Percentiles rank a stretch among this genome's conserved stretches.
Evolutionary conservation across 148 eudicot species (phyloP).

Genomic region (Amaranthus cruentus): DNA sequence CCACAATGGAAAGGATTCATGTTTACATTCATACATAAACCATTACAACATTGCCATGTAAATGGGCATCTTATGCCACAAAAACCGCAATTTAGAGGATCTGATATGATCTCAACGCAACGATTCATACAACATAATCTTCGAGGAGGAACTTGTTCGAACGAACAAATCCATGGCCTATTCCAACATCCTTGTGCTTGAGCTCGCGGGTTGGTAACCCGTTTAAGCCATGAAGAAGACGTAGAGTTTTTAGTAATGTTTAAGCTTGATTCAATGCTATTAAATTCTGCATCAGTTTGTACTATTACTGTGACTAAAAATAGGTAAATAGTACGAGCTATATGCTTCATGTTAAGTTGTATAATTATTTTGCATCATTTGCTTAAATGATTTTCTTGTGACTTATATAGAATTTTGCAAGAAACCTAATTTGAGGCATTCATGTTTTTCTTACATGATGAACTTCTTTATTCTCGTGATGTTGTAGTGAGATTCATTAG

Average conservation of each 20-base stretch:
- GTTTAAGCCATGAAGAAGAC: slow-evolving; percentile 45
- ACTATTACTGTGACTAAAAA: neutral
- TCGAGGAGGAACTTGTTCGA: slow-evolving; percentile 30
- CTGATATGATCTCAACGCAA: slow-evolving; percentile 50
- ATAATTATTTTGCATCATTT: neutral
- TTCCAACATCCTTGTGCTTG: slow-evolving; percentile 48
- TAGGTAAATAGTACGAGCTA: neutral
- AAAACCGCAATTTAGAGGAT: slow-evolving; percentile 61
- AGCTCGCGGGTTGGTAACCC: slow-evolving; percentile 36
- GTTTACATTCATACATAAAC: slow-evolving; percentile 44
- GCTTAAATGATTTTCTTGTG: neutral
- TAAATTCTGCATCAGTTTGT: neutral
- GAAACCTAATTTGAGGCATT: neutral
- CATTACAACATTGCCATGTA: slow-evolving; percentile 66
- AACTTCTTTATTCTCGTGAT: slow-evolving; percentile 18
- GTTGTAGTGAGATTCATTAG: slow-evolving; percentile 7
- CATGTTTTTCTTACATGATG: slow-evolving; percentile 25
- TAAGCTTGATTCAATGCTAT: neutral
- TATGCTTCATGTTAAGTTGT: slow-evolving; percentile 8
- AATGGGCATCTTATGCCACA: slow-evolving; percentile 76
- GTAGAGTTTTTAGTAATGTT: slow-evolving; percentile 25
- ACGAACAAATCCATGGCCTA: slow-evolving; percentile 66
- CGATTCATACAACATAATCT: slow-evolving; percentile 54
- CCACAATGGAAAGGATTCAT: slow-evolving; percentile 65
- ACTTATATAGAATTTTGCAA: slow-evolving; percentile 10